Conservation (phyloP, 1,284 basidiomycete species). For the Garcileccinum viscosum region DNA sequence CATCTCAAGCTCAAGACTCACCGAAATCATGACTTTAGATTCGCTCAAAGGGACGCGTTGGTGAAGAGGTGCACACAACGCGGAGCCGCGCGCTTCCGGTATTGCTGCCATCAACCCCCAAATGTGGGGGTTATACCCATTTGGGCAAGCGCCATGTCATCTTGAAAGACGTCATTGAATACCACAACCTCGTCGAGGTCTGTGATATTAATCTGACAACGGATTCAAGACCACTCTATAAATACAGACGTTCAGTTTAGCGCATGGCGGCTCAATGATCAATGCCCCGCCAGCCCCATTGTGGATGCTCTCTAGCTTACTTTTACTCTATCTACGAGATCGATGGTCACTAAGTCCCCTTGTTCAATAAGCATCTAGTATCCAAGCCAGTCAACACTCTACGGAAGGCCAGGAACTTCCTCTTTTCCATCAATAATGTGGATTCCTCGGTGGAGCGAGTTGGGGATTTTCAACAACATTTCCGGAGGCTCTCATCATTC, state of each 20-base stretch:
- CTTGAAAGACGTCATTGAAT: too few relatives aligned
- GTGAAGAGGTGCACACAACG: neutral
- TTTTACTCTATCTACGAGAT: constrained; percentile 38
- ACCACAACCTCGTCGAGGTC: too few relatives aligned
- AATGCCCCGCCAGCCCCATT: too few relatives aligned
- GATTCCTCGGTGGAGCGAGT: too few relatives aligned
- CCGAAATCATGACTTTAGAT: neutral
- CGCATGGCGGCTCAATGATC: constrained; percentile 67
- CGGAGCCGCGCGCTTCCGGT: neutral
- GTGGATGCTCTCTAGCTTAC: too few relatives aligned
- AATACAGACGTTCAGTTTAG: constrained; percentile 61
- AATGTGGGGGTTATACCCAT: constrained; percentile 13
- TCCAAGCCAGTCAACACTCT: constrained; percentile 54
- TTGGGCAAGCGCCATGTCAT: too few relatives aligned
- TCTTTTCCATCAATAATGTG: too few relatives aligned
- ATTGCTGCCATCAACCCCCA: constrained; percentile 16
- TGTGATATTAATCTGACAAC: too few relatives aligned
- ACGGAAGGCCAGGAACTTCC: constrained; percentile 67
- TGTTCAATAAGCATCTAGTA: constrained; percentile 57
- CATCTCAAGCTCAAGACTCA: constrained; percentile 5
- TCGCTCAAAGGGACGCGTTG: neutral
- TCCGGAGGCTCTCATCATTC: too few relatives aligned
- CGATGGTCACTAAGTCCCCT: constrained; percentile 65
- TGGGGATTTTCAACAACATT: too few relatives aligned
- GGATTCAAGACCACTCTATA: too few relatives aligned